These are phyloP conservation scores for Zychaea mexicana DNA, from an alignment of 371 early-diverging fungal genomes.

Conservation along the genomic window DNA sequence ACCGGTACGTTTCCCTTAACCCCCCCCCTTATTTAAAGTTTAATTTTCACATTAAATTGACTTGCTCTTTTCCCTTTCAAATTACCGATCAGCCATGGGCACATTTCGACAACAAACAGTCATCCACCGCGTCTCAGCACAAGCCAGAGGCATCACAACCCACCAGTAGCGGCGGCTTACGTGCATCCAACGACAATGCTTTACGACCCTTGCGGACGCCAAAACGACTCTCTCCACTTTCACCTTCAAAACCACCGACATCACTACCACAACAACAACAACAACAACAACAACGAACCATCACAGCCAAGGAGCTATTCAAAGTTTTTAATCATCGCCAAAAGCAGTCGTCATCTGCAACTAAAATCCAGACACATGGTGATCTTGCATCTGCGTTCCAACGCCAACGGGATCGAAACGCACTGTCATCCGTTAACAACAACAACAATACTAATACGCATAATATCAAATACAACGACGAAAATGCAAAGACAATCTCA, in stretches of 20 bases:
- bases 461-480: too few species aligned
- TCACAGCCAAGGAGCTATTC: constrained; percentile 5
- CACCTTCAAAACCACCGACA: not conserved
- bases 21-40: too few species aligned
- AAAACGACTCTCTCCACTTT: not conserved
- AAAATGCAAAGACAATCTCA: not conserved
- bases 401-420: not conserved
- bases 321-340: constrained; percentile 9
- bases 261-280: too few species aligned
- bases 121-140: not conserved
- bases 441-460: not conserved
- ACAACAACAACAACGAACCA: not conserved
- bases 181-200: not conserved
- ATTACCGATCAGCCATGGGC: constrained; percentile 16
- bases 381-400: constrained; percentile 1
- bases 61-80: too few species aligned
- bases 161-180: not conserved
- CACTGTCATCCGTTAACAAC: not conserved
- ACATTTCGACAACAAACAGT: constrained; percentile 5
- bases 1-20: too few species aligned
- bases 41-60: too few species aligned
- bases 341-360: not conserved
- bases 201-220: not conserved
- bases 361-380: not conserved
- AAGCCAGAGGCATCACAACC: not conserved